Conservation (phyloP, 768 basidiomycete genomes). For the Suillus lakei region DNA sequence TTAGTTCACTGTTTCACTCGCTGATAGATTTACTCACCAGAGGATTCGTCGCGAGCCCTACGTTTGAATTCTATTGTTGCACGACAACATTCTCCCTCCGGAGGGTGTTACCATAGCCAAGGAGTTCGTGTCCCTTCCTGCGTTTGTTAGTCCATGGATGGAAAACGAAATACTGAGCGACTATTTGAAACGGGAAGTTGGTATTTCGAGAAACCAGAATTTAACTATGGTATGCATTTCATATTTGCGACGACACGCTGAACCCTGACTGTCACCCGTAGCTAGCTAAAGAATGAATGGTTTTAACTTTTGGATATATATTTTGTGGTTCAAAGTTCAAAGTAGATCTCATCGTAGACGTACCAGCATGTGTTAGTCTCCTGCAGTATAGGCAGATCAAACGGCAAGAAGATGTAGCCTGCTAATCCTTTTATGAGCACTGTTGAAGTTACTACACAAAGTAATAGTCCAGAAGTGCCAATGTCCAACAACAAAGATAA, state of each 20-base stretch:
- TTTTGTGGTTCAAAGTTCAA: too few species aligned
- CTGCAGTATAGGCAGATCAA: too few species aligned
- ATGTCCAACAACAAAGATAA: too few species aligned
- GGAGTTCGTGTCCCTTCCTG: constrained; percentile 14
- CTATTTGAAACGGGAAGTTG: constrained; percentile 29
- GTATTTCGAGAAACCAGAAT: neutral
- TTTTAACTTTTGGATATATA: too few species aligned
- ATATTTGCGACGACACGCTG: neutral
- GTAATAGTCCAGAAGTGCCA: too few species aligned
- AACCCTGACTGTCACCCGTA: neutral
- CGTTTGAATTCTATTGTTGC: constrained; percentile 34
- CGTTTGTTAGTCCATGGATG: constrained; percentile 30
- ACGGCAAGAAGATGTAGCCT: too few species aligned
- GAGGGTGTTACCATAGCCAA: constrained; percentile 29
- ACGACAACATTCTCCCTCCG: constrained; percentile 35
- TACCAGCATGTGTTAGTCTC: too few species aligned
- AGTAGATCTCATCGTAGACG: too few species aligned
- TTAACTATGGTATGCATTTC: neutral
- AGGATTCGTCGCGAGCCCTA: constrained; percentile 33
- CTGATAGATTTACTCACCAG: constrained; percentile 16
- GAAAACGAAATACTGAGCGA: constrained; percentile 31
- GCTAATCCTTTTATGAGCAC: too few species aligned
- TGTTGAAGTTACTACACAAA: too few species aligned
- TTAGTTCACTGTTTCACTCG: neutral
- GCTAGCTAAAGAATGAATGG: too few species aligned